Conservation (phyloP, 192 early-diverging fungal genomes). For the Mortierella antarctica region DNA sequence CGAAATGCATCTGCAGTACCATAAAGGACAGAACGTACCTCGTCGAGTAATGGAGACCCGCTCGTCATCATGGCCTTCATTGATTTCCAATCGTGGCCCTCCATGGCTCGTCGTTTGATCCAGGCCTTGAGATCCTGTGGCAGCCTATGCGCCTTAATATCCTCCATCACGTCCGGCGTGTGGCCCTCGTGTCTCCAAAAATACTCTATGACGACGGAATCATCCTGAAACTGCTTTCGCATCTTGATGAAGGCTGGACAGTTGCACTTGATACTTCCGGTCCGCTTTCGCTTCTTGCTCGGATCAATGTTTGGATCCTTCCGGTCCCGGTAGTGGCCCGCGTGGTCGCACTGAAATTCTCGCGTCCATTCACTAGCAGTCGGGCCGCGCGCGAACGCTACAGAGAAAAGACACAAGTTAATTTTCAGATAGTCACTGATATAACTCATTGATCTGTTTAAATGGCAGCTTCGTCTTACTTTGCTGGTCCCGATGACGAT, state of each 20-base stretch:
- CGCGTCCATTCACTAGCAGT: constrained; percentile 48
- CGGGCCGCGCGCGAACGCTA: constrained; percentile 44
- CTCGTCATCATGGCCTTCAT: constrained; percentile 26
- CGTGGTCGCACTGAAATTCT: constrained; percentile 49
- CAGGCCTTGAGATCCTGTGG: constrained; percentile 47
- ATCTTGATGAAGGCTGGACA: constrained; percentile 53
- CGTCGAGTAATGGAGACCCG: constrained; percentile 35
- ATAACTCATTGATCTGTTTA: neutral
- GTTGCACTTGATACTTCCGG: constrained; percentile 46
- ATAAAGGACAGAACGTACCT: constrained; percentile 11
- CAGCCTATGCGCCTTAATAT: constrained; percentile 45
- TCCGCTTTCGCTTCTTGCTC: constrained; percentile 43
- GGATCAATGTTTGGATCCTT: constrained; percentile 44
- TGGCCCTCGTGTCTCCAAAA: constrained; percentile 49
- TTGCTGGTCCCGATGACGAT: constrained; percentile 38
- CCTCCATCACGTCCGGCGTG: constrained; percentile 40
- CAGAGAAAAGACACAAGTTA: neutral
- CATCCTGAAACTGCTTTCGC: constrained; percentile 40
- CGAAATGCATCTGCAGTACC: neutral
- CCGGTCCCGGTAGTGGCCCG: constrained; percentile 44
- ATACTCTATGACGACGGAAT: constrained; percentile 39
- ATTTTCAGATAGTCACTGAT: neutral
- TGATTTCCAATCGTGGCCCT: constrained; percentile 45
- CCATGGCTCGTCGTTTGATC: constrained; percentile 31
- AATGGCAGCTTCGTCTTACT: constrained; percentile 5